phyloP scores from a whole-genome alignment of 371 early-diverging fungal species.

The Syncephalastrum contaminatum region DNA sequence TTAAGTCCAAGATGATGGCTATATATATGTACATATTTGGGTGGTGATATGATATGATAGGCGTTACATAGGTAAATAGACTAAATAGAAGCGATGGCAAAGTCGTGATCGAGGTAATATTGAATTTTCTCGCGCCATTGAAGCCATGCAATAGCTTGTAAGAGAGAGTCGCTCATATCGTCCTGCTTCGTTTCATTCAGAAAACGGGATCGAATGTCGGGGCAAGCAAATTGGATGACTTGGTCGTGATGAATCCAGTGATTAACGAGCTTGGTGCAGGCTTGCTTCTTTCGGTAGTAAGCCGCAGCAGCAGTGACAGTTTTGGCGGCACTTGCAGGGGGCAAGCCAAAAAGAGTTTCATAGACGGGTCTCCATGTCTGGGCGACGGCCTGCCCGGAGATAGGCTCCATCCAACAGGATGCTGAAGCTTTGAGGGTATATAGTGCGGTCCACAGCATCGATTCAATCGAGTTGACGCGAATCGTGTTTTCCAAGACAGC shows the following conservation, averaged over 20 bases:
- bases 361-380: constrained; percentile 17
- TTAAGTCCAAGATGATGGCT: neutral
- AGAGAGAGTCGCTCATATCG: constrained; percentile 71
- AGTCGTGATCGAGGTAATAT: neutral
- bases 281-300: constrained; percentile 27
- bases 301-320: neutral
- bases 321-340: neutral
- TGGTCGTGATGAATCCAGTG: constrained; percentile 29
- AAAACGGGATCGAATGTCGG: constrained; percentile 37
- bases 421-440: constrained; percentile 7
- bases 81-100: too few relatives aligned
- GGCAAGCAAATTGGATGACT: constrained; percentile 17
- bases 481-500: constrained; percentile 47
- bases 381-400: constrained; percentile 23
- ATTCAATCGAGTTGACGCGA: constrained; percentile 54
- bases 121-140: constrained; percentile 49
- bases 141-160: constrained; percentile 70
- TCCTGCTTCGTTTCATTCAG: constrained; percentile 61
- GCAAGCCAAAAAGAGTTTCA: constrained; percentile 2
- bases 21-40: neutral
- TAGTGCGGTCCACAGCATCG: constrained; percentile 46
- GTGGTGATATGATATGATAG: neutral
- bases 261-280: constrained; percentile 31
- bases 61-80: neutral
- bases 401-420: constrained; percentile 11